These are phyloP conservation scores for Nectriaceae sp. DNA, from an alignment of 2,329 filamentous ascomycete species.

Conservation along the genomic window DNA sequence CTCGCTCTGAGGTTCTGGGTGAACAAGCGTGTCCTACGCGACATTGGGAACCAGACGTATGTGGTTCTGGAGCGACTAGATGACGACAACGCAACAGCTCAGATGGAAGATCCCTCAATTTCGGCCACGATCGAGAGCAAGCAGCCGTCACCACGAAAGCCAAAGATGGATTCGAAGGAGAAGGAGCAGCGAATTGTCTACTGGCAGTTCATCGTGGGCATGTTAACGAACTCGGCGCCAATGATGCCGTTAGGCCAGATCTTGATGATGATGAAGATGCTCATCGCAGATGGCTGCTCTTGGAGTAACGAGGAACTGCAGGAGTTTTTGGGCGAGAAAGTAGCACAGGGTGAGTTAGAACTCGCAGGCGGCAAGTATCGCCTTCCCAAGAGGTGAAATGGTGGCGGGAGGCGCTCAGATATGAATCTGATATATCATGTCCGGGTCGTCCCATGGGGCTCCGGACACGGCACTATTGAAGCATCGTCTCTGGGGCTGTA, in stretches of 20 bases:
- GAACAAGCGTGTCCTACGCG: constrained; percentile 65
- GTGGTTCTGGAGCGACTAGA: constrained; percentile 68
- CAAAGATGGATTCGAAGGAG: constrained; percentile 65
- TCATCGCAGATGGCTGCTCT: constrained; percentile 83
- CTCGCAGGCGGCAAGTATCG: constrained; percentile 71
- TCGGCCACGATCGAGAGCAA: constrained; percentile 25
- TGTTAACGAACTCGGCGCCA: constrained; percentile 87
- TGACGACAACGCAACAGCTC: constrained; percentile 31
- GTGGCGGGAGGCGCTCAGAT: not conserved
- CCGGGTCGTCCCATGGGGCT: too few relatives aligned
- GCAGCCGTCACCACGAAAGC: constrained; percentile 50
- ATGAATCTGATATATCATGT: too few relatives aligned
- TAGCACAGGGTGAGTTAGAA: constrained; percentile 70
- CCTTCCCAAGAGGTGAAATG: constrained; percentile 55
- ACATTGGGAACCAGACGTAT: constrained; percentile 56
- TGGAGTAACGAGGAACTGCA: constrained; percentile 88
- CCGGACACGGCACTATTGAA: too few relatives aligned
- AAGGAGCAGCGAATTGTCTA: constrained; percentile 67
- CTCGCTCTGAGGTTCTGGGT: constrained; percentile 72
- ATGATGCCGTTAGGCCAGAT: constrained; percentile 81
- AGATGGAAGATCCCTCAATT: constrained; percentile 34
- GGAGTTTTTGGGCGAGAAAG: constrained; percentile 78
- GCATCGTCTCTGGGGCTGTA: too few relatives aligned
- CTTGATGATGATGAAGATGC: constrained; percentile 92
- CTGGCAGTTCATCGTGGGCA: constrained; percentile 89